Evolutionary conservation across 768 basidiomycete genomes (phyloP).

Genomic region (Sarcomyxa edulis): DNA sequence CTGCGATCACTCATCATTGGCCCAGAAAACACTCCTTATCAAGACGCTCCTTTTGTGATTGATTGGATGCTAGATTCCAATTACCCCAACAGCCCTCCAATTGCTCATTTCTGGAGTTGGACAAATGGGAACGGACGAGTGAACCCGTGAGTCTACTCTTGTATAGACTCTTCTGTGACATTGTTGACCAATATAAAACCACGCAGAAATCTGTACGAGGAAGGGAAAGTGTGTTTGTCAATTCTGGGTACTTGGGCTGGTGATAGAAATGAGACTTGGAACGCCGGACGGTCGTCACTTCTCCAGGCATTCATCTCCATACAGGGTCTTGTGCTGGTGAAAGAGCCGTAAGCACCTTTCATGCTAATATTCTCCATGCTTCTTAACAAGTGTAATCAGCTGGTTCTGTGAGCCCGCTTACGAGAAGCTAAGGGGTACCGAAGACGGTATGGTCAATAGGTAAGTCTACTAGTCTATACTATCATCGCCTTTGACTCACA

Average conservation of each 20-base stretch:
- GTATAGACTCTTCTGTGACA: not conserved
- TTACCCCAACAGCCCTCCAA: slow-evolving; percentile 78
- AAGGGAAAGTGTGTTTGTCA: slow-evolving; percentile 91
- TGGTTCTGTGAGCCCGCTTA: slow-evolving; percentile 94
- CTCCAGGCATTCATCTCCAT: slow-evolving; percentile 93
- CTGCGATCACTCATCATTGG: slow-evolving; percentile 87
- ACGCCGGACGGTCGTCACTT: slow-evolving; percentile 73
- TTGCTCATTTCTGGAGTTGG: slow-evolving; percentile 90
- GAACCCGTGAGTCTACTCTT: slow-evolving; percentile 58
- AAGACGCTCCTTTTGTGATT: slow-evolving; percentile 92
- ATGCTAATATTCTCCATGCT: no score
- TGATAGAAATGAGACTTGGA: slow-evolving; percentile 87
- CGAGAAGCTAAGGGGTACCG: slow-evolving; percentile 86
- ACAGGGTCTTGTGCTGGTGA: slow-evolving; percentile 88
- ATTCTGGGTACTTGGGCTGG: slow-evolving; percentile 92
- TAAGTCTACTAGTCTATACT: no score
- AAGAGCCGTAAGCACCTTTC: slow-evolving; percentile 79
- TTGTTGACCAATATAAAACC: slow-evolving; percentile 2
- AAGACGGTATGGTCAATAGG: slow-evolving; percentile 88
- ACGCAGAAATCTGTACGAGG: slow-evolving; percentile 83
- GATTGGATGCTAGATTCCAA: slow-evolving; percentile 88
- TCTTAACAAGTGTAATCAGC: slow-evolving; percentile 30
- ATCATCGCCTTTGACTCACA: not conserved
- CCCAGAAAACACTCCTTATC: slow-evolving; percentile 91
- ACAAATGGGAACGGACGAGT: slow-evolving; percentile 93